Percentiles rank a stretch among this genome's conserved stretches.
Evolutionary conservation across 768 basidiomycete species (phyloP).

Genomic region (Postia placenta): DNA sequence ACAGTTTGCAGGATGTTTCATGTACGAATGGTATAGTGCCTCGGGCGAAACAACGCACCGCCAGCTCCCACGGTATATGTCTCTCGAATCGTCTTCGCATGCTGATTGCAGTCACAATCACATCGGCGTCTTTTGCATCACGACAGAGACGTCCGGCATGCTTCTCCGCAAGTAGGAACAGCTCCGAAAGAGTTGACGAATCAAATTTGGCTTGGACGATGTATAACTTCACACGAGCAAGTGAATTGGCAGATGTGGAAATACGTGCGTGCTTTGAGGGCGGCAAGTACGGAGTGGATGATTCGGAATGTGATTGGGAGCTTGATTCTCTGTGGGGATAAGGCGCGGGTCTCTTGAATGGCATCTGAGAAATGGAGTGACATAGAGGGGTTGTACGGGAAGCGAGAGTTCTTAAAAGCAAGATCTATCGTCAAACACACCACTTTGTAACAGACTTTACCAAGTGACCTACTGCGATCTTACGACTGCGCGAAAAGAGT

Average conservation of each 20-base stretch:
- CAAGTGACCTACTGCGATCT: too few species aligned
- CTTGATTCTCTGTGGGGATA: conserved; percentile 5
- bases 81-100: conserved; percentile 68
- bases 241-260: conserved; percentile 6
- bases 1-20: background rate
- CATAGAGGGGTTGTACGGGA: too few species aligned
- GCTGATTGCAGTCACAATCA: conserved; percentile 58
- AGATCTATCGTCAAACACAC: too few species aligned
- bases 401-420: too few species aligned
- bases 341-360: conserved; percentile 19
- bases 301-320: conserved; percentile 8
- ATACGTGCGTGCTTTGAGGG: conserved; percentile 15
- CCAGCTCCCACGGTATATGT: conserved; percentile 58
- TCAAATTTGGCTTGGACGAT: conserved; percentile 26
- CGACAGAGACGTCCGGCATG: conserved; percentile 28
- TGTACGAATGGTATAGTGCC: too few species aligned
- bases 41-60: conserved; percentile 52
- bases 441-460: too few species aligned
- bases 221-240: conserved; percentile 16
- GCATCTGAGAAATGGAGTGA: too few species aligned
- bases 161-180: conserved; percentile 23
- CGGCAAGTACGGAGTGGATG: background rate
- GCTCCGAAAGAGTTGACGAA: conserved; percentile 19
- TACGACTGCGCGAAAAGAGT: too few species aligned
- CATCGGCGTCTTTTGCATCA: conserved; percentile 45